Conservation (phyloP, 1,284 basidiomycete species). For the Kalmanozyma brasiliensis region DNA sequence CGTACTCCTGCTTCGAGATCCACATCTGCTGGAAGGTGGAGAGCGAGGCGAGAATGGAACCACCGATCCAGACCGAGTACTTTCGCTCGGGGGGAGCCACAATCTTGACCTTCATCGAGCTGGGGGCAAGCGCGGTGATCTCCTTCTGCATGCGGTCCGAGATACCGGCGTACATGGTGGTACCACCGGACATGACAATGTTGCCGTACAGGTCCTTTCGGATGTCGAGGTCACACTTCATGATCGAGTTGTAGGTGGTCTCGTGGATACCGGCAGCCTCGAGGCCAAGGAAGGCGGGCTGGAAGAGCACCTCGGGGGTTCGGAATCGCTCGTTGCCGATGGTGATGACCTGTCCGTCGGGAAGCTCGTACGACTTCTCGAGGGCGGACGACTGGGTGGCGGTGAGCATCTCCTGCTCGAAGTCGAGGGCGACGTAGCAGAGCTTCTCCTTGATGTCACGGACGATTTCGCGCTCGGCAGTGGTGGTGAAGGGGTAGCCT, state of each 20-base stretch:
- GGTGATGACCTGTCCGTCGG: slow-evolving; percentile 95
- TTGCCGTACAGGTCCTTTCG: slow-evolving; percentile 88
- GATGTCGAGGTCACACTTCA: slow-evolving; percentile 76
- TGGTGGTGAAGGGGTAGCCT: slow-evolving; percentile 91
- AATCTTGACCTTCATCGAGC: slow-evolving; percentile 81
- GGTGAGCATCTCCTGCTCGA: slow-evolving; percentile 94
- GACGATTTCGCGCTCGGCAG: slow-evolving; percentile 93
- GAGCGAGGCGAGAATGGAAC: slow-evolving; percentile 93
- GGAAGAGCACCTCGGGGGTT: slow-evolving; percentile 95
- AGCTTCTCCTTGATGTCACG: slow-evolving; percentile 99
- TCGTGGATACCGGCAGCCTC: slow-evolving; percentile 95
- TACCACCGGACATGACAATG: slow-evolving; percentile 93
- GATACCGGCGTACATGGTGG: slow-evolving; percentile 97
- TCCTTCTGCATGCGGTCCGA: slow-evolving; percentile 98
- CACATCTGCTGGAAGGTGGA: slow-evolving; percentile 93
- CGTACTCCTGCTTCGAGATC: slow-evolving; percentile 82
- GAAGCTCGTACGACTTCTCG: slow-evolving; percentile 95
- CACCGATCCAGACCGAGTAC: slow-evolving; percentile 95
- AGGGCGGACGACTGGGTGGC: slow-evolving; percentile 89
- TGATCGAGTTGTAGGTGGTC: slow-evolving; percentile 89
- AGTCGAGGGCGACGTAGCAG: slow-evolving; percentile 96
- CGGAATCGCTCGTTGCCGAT: slow-evolving; percentile 98
- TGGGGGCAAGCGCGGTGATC: slow-evolving; percentile 84
- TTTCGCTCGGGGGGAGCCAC: slow-evolving; percentile 67
- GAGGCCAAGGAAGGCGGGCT: slow-evolving; percentile 90